Percentiles rank a stretch among this genome's conserved stretches.
These are phyloP conservation scores for Ceratobasidium sp. DNA, from an alignment of 1,284 basidiomycete species.

Conservation along the genomic window DNA sequence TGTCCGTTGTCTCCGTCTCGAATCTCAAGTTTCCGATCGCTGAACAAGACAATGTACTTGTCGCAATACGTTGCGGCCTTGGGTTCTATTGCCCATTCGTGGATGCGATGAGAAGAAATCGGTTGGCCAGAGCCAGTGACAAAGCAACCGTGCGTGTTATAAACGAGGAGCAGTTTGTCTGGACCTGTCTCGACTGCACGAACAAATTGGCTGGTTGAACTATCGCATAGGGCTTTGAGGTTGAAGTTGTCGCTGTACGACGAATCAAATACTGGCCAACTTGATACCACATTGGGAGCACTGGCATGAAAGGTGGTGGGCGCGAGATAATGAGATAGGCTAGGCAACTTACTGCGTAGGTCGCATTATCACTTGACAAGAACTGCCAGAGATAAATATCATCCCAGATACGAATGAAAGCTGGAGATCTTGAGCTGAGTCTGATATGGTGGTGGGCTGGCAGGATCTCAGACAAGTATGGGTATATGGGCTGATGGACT, in stretches of 20 bases:
- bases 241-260: background rate
- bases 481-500: background rate
- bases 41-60: conserved; percentile 10
- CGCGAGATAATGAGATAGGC: background rate
- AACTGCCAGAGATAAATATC: conserved; percentile 9
- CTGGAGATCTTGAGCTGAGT: background rate
- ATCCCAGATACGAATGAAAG: background rate
- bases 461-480: background rate
- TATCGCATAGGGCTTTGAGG: conserved; percentile 2
- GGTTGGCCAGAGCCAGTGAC: conserved; percentile 7
- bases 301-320: background rate
- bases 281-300: background rate
- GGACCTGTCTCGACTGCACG: background rate
- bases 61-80: conserved; percentile 11
- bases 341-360: background rate
- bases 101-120: background rate
- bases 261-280: conserved; percentile 9
- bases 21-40: background rate
- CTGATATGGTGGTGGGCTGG: conserved; percentile 12
- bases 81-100: conserved; percentile 9
- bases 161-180: conserved; percentile 14
- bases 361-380: background rate
- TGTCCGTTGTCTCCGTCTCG: background rate
- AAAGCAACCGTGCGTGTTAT: conserved; percentile 24
- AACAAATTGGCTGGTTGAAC: background rate